phyloP scores from a whole-genome alignment of 352 stramenopile species.

The Globisporangium solare region DNA sequence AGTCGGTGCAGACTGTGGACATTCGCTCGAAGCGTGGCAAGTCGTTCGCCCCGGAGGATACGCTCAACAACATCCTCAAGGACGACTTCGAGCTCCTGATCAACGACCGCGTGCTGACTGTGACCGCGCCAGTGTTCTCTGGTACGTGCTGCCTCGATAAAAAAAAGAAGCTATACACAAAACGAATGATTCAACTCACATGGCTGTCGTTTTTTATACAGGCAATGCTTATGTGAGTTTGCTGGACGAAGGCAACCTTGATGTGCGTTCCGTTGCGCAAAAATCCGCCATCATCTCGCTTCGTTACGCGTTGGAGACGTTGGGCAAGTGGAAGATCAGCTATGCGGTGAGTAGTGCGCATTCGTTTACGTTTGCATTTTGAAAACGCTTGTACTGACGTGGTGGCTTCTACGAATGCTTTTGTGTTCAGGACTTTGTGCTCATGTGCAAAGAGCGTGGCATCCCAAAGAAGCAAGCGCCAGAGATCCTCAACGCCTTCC shows the following conservation, averaged over 20 bases:
- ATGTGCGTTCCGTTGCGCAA: constrained; percentile 72
- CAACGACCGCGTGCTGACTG: constrained; percentile 72
- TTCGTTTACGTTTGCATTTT: too few relatives aligned
- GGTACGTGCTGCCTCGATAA: constrained; percentile 16
- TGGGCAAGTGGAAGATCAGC: constrained; percentile 80
- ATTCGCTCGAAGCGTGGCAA: constrained; percentile 57
- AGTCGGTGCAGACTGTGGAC: constrained; percentile 61
- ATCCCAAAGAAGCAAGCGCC: constrained; percentile 82
- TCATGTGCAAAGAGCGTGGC: constrained; percentile 61
- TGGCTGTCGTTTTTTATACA: constrained; percentile 1
- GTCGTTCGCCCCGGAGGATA: constrained; percentile 54
- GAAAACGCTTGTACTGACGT: not conserved
- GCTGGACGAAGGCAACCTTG: constrained; percentile 68
- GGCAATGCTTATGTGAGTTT: constrained; percentile 71
- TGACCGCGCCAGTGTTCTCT: constrained; percentile 66
- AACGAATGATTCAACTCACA: not conserved
- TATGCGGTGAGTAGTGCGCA: constrained; percentile 16
- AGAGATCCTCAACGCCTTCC: constrained; percentile 71
- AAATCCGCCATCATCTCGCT: constrained; percentile 79
- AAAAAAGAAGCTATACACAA: not conserved
- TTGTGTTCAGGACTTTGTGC: constrained; percentile 49
- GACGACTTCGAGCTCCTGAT: constrained; percentile 82
- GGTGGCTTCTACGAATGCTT: not conserved
- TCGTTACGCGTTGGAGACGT: constrained; percentile 58
- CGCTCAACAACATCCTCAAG: constrained; percentile 60